Evolutionary conservation across 2,329 filamentous ascomycete genomes (phyloP).

Genomic region (Phaeosphaeriaceae sp.): DNA sequence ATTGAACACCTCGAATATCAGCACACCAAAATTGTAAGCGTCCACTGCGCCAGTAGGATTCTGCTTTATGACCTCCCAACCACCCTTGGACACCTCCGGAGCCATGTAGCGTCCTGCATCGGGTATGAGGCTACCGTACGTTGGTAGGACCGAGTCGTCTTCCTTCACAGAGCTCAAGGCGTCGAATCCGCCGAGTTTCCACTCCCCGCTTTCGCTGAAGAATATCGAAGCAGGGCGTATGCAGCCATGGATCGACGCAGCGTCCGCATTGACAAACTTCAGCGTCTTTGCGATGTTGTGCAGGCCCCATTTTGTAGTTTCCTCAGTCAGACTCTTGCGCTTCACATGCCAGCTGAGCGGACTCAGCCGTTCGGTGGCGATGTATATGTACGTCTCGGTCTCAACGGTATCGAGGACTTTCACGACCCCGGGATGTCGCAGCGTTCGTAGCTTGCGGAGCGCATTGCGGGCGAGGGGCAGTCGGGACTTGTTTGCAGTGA

Average conservation of each 20-base stretch:
- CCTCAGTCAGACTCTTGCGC: constrained; percentile 83
- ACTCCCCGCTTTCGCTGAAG: constrained; percentile 94
- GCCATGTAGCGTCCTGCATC: constrained; percentile 85
- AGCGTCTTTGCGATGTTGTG: constrained; percentile 89
- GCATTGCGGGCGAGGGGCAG: constrained; percentile 91
- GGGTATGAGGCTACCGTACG: constrained; percentile 84
- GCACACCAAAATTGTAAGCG: constrained; percentile 81
- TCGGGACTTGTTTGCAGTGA: constrained; percentile 78
- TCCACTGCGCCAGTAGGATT: constrained; percentile 83
- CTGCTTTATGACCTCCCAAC: constrained; percentile 92
- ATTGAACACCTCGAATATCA: constrained; percentile 93
- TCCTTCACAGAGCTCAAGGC: constrained; percentile 94
- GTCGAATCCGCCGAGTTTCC: constrained; percentile 95
- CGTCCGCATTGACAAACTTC: constrained; percentile 96
- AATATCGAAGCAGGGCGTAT: constrained; percentile 87
- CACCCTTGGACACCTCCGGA: constrained; percentile 82
- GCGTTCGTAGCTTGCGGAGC: constrained; percentile 87
- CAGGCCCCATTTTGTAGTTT: constrained; percentile 96
- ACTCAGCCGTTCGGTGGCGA: constrained; percentile 88
- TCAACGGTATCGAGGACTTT: constrained; percentile 95
- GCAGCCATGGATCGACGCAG: constrained; percentile 87
- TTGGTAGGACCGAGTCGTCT: constrained; percentile 92
- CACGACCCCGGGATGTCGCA: constrained; percentile 93
- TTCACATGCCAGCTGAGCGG: constrained; percentile 91
- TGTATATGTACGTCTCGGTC: constrained; percentile 95